A percentile compares a stretch with the other conserved stretches of the same genome.
Conservation (phyloP, 2,329 filamentous ascomycete species). For the Nakataea oryzae region DNA sequence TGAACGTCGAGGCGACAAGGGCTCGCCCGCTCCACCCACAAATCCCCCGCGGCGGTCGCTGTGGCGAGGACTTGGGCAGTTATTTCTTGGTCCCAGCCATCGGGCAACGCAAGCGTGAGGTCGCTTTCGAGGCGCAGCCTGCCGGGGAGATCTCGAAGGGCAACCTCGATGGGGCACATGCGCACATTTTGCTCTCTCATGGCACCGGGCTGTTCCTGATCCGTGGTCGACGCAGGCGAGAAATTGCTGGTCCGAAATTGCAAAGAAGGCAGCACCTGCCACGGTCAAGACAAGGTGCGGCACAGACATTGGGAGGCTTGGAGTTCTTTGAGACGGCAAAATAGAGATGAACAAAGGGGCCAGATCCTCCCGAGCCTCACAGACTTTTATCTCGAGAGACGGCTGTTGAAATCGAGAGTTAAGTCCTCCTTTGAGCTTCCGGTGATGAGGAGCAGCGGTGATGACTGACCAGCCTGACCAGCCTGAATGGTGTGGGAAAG, state of each 20-base stretch:
- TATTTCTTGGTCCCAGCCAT: neutral
- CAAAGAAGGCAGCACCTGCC: neutral
- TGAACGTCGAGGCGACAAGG: slow-evolving; percentile 13
- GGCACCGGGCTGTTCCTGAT: neutral
- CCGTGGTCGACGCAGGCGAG: neutral
- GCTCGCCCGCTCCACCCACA: slow-evolving; percentile 3
- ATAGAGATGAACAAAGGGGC: neutral
- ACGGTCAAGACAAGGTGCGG: neutral
- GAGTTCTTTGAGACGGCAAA: neutral
- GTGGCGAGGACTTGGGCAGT: neutral
- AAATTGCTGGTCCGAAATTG: neutral
- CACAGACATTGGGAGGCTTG: neutral
- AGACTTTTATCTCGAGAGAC: neutral
- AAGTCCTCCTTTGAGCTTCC: too few species aligned
- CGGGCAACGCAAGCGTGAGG: neutral
- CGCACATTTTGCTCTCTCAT: neutral
- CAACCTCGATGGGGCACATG: neutral
- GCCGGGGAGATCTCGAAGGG: neutral
- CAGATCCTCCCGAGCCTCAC: neutral
- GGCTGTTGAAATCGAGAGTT: too few species aligned
- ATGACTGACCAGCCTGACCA: neutral
- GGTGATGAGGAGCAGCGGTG: too few species aligned
- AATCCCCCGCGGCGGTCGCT: neutral
- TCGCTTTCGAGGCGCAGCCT: neutral
- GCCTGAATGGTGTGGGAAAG: too few species aligned